These are phyloP conservation scores for Xanthoconium purpureum DNA, from an alignment of 768 basidiomycete species.

Conservation along the genomic window DNA sequence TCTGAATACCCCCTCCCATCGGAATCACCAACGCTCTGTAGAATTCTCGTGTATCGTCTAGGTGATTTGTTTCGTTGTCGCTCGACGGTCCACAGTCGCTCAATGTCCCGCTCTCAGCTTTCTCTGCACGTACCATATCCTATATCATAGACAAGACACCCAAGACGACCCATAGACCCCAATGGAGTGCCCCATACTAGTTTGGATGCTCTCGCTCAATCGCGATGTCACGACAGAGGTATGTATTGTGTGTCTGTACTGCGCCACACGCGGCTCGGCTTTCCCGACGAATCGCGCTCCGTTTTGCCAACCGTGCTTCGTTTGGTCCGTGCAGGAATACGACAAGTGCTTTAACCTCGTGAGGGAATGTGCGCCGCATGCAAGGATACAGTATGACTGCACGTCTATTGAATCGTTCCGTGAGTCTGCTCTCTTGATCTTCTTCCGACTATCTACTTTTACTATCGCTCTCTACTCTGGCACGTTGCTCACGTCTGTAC, in stretches of 20 bases:
- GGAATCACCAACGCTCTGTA: neutral
- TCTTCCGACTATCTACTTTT: no score
- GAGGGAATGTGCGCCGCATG: conserved; percentile 57
- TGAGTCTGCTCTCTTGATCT: conserved; percentile 35
- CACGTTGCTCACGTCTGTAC: neutral
- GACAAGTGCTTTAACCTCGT: conserved; percentile 62
- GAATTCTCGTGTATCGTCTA: neutral
- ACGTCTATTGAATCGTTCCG: conserved; percentile 63
- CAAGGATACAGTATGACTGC: conserved; percentile 51
- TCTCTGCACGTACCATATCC: neutral
- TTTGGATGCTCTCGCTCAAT: conserved; percentile 80
- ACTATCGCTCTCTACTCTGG: neutral
- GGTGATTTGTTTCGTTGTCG: neutral
- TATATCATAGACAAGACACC: conserved; percentile 1
- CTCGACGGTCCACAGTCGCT: neutral
- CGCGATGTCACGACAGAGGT: conserved; percentile 69
- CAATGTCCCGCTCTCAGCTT: neutral
- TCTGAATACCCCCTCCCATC: neutral
- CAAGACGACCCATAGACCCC: neutral
- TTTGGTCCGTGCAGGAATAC: conserved; percentile 56
- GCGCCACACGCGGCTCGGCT: conserved; percentile 3
- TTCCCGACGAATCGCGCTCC: neutral
- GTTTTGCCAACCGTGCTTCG: neutral
- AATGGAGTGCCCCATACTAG: conserved; percentile 65
- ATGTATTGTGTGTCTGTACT: conserved; percentile 18